Evolutionary conservation across 345 rosid genomes (phyloP).

Genomic region (Salix udensis): DNA sequence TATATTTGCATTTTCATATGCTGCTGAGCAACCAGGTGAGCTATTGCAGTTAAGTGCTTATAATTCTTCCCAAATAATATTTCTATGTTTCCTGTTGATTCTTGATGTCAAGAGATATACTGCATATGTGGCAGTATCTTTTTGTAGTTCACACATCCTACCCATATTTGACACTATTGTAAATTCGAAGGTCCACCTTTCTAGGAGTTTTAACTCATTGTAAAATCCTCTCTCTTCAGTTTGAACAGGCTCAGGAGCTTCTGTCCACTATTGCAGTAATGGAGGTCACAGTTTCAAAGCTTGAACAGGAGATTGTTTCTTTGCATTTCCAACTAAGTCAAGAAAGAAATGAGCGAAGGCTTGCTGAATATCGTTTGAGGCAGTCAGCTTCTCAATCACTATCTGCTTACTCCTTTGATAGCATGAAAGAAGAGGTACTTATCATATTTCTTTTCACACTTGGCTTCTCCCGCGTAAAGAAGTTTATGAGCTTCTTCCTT

Average conservation of each 20-base stretch:
- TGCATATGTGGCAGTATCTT: not conserved
- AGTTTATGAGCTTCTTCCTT: not conserved
- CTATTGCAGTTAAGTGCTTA: not conserved
- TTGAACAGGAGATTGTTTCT: constrained; percentile 74
- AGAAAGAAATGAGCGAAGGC: constrained; percentile 81
- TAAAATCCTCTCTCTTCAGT: constrained; percentile 12
- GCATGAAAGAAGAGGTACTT: constrained; percentile 24
- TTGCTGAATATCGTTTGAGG: constrained; percentile 69
- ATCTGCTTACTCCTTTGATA: constrained; percentile 28
- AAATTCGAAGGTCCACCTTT: not conserved
- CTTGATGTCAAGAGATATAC: not conserved
- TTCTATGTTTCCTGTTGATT: not conserved
- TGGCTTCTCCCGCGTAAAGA: not conserved
- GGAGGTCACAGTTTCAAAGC: constrained; percentile 66
- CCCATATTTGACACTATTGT: too few relatives aligned
- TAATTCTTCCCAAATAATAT: not conserved
- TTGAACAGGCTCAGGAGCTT: constrained; percentile 66
- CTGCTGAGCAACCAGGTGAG: not conserved
- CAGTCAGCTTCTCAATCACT: constrained; percentile 52
- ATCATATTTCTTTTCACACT: not conserved
- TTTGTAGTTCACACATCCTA: not conserved
- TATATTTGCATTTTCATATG: not conserved
- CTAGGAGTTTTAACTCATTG: constrained; percentile 9
- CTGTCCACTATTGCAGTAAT: constrained; percentile 57
- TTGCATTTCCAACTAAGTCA: constrained; percentile 90